Conservation (phyloP, 768 basidiomycete genomes). For the Suillus placidus region DNA sequence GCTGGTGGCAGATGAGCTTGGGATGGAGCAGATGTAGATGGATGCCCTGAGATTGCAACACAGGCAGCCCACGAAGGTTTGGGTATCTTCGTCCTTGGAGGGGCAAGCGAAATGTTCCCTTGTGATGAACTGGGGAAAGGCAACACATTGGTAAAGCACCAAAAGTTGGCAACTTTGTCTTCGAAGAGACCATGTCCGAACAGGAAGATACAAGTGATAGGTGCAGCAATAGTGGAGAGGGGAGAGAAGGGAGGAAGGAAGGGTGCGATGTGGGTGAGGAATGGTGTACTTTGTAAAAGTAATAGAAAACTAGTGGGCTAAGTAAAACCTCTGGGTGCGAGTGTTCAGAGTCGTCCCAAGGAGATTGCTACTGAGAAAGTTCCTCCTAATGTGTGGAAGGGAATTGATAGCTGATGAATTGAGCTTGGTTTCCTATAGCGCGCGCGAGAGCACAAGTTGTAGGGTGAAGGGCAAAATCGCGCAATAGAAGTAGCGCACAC, state of each 20-base stretch:
- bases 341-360: too few species aligned
- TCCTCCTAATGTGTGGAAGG: too few species aligned
- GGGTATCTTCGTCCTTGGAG: background rate
- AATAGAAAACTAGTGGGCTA: too few species aligned
- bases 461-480: too few species aligned
- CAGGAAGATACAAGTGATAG: conserved; percentile 85
- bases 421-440: too few species aligned
- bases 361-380: too few species aligned
- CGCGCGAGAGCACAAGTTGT: too few species aligned
- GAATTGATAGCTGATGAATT: too few species aligned
- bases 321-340: too few species aligned
- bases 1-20: conserved; percentile 26
- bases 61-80: conserved; percentile 24
- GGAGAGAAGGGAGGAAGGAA: conserved; percentile 74
- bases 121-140: conserved; percentile 31
- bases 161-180: conserved; percentile 97
- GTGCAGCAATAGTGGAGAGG: conserved; percentile 52
- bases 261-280: too few species aligned
- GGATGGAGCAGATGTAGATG: conserved; percentile 33
- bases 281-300: too few species aligned
- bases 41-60: conserved; percentile 33
- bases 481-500: too few species aligned
- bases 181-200: conserved; percentile 90
- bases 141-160: conserved; percentile 87
- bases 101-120: background rate